A percentile compares a stretch with the other conserved stretches of the same genome.
These are phyloP conservation scores for Areca catechu DNA, from an alignment of 176 grass and related monocot species.

Conservation along the genomic window DNA sequence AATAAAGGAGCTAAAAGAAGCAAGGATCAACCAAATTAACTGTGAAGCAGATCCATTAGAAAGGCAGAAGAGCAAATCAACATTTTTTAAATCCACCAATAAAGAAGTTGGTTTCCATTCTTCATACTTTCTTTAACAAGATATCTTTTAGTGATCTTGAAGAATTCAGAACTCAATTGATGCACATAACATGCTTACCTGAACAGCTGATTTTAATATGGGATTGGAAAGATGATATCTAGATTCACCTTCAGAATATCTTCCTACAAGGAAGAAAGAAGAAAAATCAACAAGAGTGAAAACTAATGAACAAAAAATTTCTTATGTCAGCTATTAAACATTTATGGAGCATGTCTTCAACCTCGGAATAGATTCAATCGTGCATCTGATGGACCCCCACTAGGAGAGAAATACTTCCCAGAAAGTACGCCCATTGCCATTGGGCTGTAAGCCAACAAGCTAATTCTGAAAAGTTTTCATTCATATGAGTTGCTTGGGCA, in stretches of 20 bases:
- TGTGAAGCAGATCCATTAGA: too few relatives aligned
- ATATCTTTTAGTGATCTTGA: too few relatives aligned
- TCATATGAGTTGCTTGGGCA: conserved; percentile 4
- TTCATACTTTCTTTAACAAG: too few relatives aligned
- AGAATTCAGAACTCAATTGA: background rate
- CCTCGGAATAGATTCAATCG: conserved; percentile 90
- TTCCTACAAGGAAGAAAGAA: conserved; percentile 34
- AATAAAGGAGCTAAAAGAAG: too few relatives aligned
- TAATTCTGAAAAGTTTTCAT: conserved; percentile 39
- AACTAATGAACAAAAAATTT: background rate
- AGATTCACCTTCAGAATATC: conserved; percentile 88
- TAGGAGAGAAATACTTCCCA: conserved; percentile 57
- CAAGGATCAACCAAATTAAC: too few relatives aligned
- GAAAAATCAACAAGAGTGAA: conserved; percentile 6
- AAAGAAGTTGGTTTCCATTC: too few relatives aligned
- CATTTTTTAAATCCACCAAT: too few relatives aligned
- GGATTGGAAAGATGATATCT: conserved; percentile 66
- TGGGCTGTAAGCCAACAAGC: conserved; percentile 81
- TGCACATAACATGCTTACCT: conserved; percentile 26
- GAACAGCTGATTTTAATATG: conserved; percentile 42
- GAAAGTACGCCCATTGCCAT: conserved; percentile 97
- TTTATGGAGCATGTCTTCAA: conserved; percentile 1
- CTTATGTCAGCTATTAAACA: too few relatives aligned
- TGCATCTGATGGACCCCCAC: conserved; percentile 38
- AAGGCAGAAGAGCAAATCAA: too few relatives aligned